Conservation (phyloP, 106 monocot genomes). For the Dioscorea dumetorum region DNA sequence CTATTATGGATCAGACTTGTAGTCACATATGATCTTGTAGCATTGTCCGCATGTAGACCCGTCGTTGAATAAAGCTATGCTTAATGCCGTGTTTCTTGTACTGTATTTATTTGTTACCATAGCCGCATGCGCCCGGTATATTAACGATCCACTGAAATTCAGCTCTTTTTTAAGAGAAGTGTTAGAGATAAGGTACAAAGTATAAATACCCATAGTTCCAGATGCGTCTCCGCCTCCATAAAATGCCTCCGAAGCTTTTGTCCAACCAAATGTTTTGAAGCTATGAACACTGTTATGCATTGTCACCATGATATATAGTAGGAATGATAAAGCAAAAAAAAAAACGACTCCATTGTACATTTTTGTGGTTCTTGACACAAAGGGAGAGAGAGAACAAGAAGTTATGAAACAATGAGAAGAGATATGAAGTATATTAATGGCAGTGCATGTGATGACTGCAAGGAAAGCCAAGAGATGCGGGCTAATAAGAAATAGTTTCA, state of each 20-base stretch:
- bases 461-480: not conserved
- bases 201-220: constrained; percentile 43
- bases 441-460: constrained; percentile 1
- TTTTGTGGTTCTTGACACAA: not conserved
- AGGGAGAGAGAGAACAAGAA: not conserved
- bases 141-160: not conserved
- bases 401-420: not conserved
- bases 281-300: constrained; percentile 6
- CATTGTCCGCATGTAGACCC: constrained; percentile 45
- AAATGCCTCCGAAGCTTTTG: constrained; percentile 40
- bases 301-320: not conserved
- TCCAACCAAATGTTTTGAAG: constrained; percentile 42
- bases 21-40: constrained; percentile 48
- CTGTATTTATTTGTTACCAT: constrained; percentile 47
- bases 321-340: not conserved
- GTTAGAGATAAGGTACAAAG: no score
- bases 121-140: constrained; percentile 49
- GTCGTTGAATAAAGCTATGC: constrained; percentile 33
- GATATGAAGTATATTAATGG: not conserved
- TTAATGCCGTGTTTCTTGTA: constrained; percentile 20
- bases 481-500: not conserved
- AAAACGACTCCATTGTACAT: not conserved
- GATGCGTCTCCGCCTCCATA: constrained; percentile 50
- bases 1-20: constrained; percentile 29
- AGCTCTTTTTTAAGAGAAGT: not conserved